Percentiles rank a stretch among this genome's conserved stretches.
These are phyloP conservation scores for Colletotrichum plurivorum DNA, from an alignment of 2,329 filamentous ascomycete genomes.

Conservation along the genomic window DNA sequence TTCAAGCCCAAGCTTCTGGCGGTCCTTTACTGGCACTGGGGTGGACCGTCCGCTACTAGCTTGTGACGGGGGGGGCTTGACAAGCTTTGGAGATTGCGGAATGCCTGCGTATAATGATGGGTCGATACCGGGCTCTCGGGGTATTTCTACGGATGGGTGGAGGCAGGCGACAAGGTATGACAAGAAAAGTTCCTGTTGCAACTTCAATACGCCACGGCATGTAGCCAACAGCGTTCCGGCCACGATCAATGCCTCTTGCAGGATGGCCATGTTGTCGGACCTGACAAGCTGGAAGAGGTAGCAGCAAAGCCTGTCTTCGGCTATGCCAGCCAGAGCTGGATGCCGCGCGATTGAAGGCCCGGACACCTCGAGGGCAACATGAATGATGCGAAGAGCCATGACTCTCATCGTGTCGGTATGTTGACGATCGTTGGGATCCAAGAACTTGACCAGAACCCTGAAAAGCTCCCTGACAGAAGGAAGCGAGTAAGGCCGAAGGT, in stretches of 20 bases:
- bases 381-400: constrained; percentile 97
- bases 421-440: constrained; percentile 93
- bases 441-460: constrained; percentile 90
- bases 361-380: constrained; percentile 95
- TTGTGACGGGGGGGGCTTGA: constrained; percentile 83
- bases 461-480: constrained; percentile 96
- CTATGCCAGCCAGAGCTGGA: constrained; percentile 86
- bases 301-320: constrained; percentile 92
- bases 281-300: constrained; percentile 96
- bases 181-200: constrained; percentile 96
- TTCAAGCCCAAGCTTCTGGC: constrained; percentile 92
- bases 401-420: constrained; percentile 96
- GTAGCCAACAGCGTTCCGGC: constrained; percentile 92
- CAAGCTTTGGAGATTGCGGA: constrained; percentile 88
- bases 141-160: constrained; percentile 94
- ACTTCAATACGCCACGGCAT: constrained; percentile 89
- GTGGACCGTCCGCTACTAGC: constrained; percentile 85
- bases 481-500: constrained; percentile 90
- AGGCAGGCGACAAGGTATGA: constrained; percentile 95
- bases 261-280: constrained; percentile 94
- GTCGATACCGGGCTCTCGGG: constrained; percentile 89
- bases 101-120: constrained; percentile 93
- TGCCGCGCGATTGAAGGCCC: constrained; percentile 95
- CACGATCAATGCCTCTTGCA: constrained; percentile 93
- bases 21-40: constrained; percentile 91